These are phyloP conservation scores for Puccinia novopanici DNA, from an alignment of 1,284 basidiomycete genomes.

Conservation along the genomic window DNA sequence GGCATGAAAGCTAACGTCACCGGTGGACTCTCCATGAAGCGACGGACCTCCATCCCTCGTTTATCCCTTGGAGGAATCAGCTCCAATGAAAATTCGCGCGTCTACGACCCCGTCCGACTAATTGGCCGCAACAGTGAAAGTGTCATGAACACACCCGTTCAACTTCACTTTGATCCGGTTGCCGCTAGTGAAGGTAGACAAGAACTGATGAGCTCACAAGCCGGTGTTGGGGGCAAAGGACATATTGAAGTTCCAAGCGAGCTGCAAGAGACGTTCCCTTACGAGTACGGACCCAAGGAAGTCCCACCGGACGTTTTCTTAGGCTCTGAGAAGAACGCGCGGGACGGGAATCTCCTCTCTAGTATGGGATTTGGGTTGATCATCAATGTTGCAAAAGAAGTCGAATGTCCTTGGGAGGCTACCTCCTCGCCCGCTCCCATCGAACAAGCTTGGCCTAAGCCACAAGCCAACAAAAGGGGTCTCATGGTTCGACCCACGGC, in stretches of 20 bases:
- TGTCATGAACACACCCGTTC: slow-evolving; percentile 21
- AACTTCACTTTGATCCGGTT: slow-evolving; percentile 42
- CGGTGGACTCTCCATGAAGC: slow-evolving; percentile 48
- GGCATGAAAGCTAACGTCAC: slow-evolving; percentile 48
- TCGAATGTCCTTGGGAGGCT: slow-evolving; percentile 68
- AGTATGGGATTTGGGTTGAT: slow-evolving; percentile 76
- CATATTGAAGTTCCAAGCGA: slow-evolving; percentile 46
- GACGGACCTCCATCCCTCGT: slow-evolving; percentile 47
- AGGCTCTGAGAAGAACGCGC: slow-evolving; percentile 89
- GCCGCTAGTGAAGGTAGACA: slow-evolving; percentile 24
- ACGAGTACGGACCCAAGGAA: slow-evolving; percentile 81
- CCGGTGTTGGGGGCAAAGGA: slow-evolving; percentile 41
- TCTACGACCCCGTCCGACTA: slow-evolving; percentile 20
- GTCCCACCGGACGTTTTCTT: slow-evolving; percentile 87
- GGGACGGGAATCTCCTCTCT: slow-evolving; percentile 72
- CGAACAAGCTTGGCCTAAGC: not conserved
- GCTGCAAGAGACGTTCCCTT: slow-evolving; percentile 63
- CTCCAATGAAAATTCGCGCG: not conserved
- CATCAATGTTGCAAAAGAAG: slow-evolving; percentile 94
- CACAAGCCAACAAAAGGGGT: slow-evolving; percentile 47
- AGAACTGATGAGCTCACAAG: slow-evolving; percentile 49
- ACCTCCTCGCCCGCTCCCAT: slow-evolving; percentile 1
- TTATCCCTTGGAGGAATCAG: not conserved
- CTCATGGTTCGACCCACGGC: slow-evolving; percentile 62
- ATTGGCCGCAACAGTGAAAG: slow-evolving; percentile 41